Conservation (phyloP, 1,284 basidiomycete genomes). For the Phellopilus nigrolimitatus region DNA sequence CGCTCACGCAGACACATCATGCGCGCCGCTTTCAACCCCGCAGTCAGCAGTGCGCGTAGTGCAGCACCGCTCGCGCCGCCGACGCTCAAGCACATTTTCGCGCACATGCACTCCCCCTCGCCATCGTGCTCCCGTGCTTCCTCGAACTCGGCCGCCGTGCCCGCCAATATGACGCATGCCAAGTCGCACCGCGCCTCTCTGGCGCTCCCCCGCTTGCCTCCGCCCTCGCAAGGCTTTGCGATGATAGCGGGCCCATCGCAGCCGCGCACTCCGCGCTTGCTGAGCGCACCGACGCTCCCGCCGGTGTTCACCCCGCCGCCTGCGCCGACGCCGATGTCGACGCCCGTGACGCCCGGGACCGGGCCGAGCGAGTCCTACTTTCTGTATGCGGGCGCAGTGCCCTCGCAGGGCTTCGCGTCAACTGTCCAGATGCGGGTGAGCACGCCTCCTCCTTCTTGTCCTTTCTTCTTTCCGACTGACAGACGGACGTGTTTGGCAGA, state of each 20-base stretch:
- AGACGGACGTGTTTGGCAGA: background rate
- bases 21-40: background rate
- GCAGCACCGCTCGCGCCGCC: background rate
- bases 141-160: background rate
- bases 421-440: background rate
- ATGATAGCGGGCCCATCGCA: background rate
- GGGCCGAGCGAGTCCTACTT: constrained; percentile 1
- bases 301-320: constrained; percentile 1
- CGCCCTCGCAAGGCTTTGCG: background rate
- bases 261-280: background rate
- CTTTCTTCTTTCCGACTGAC: background rate
- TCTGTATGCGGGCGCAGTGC: background rate
- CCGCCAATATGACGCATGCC: no score
- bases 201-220: no score
- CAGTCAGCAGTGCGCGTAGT: constrained; percentile 1
- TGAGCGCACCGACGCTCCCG: constrained; percentile 1
- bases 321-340: background rate
- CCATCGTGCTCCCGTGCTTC: background rate
- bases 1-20: background rate
- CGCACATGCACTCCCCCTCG: background rate
- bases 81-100: background rate
- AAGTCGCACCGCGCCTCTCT: no score
- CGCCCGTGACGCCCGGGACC: background rate
- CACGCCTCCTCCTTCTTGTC: background rate
- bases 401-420: background rate